These are phyloP conservation scores for Manihot esculenta DNA, from an alignment of 441 rosid species.

Conservation along the genomic window DNA sequence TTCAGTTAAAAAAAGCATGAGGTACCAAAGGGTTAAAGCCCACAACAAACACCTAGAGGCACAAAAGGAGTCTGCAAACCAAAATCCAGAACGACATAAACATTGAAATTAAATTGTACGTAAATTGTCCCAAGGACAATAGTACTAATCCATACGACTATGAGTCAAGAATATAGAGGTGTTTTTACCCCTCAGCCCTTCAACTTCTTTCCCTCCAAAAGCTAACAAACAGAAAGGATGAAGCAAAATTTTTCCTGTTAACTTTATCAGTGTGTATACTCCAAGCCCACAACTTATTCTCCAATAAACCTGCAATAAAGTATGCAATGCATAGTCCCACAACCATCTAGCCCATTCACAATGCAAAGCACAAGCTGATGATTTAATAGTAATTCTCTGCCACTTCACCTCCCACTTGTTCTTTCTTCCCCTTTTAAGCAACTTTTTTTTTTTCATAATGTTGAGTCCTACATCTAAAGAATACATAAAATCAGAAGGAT, in stretches of 20 bases:
- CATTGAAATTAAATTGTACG: neutral
- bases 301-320: neutral
- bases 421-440: neutral
- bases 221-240: too few species aligned
- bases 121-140: too few species aligned
- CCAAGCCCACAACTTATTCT: neutral
- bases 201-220: neutral
- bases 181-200: neutral
- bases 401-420: neutral
- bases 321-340: neutral
- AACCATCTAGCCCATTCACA: neutral
- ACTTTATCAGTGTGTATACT: neutral
- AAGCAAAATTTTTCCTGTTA: neutral
- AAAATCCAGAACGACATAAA: neutral
- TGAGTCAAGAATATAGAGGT: neutral
- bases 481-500: too few species aligned
- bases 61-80: neutral
- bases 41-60: neutral
- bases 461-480: too few species aligned
- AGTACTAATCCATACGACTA: neutral
- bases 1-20: neutral
- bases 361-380: neutral
- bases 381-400: neutral
- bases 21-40: neutral
- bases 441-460: neutral